Base-by-base conservation (phyloP, 345 rosid genomes). In the Firmiana major region DNA sequence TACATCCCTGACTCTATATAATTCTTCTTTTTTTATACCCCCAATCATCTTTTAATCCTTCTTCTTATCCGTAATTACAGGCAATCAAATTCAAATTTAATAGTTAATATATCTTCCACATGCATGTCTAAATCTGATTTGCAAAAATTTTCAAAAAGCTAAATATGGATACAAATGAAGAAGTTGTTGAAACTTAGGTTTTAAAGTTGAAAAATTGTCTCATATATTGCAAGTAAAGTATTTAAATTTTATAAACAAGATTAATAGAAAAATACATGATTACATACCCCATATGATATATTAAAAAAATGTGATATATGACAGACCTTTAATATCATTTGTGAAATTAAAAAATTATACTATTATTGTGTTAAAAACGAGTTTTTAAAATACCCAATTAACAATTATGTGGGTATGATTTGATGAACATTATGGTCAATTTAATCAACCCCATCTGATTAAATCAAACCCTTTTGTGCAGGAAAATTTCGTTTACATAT, bases 131-230 rank as follows among this genome's bases (percentile, higher is more conserved):
- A n/a, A n/a, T 66, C 71, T n/a, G 1, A 63, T 67, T 16, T 42
- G 28, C 71, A 67, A 21, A 43, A 0, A 10, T 21, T 67, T 42
- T 66, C 19, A 53, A 21, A 67, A 42, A 24, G 49, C 0, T 21
- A 67, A 9, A 43, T 5, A 17, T 67, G 31, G 34, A 42, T 21
- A 48, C 11, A 17, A 19, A 10, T 40, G 49, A n/a, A 42, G 40
- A 65, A 42, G 71, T 66, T 42, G 71, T 66, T 66, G 34, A 21
- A 67, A 43, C 54, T 67, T 67, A 9, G 31, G n/a, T 43, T 43
- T 31, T 31, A 31, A 31, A 31, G 34, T 31, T 31, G 34, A 31
- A 31, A 31, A 31, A 31, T 31, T 31, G n/a, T n/a, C n/a, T n/a
- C n/a, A n/a, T n/a, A n/a, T n/a, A n/a, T n/a, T n/a, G n/a, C n/a